Base-by-base conservation (phyloP, 148 eudicot species). In the Persicaria tinctoria region DNA sequence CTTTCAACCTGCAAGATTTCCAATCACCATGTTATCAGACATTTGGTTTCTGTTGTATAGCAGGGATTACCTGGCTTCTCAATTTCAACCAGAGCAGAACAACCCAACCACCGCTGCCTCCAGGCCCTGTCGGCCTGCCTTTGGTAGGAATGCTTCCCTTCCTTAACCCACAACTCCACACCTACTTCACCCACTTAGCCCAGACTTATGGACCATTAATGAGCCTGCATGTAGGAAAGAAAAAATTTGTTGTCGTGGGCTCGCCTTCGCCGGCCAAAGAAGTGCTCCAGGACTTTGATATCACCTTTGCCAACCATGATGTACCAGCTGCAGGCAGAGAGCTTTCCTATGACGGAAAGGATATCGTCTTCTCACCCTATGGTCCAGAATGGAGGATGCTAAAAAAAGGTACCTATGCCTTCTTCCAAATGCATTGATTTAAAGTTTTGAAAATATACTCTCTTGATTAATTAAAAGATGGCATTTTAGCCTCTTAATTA, bases 321-420 rank as follows among this genome's bases (percentile, higher is more conserved):
- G 83, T 84, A 14, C 89, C 92, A 8, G 86, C 51, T 0, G 92
- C 91, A 0, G 88, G 78, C 12, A 72, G 14, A 14, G 83, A 74
- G 20, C 79, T 79, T 2, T 7, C 86, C 0, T 85, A 85, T 62
- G 97, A 95, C 7, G 95, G 95, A 5, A 4, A 3, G 0, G 89
- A 90, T 55, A 82, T 92, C 2, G 82, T 74, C 1, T 92, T 89
- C 90, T 69, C 74, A 5, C 90, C 95, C 0, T 83, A 92, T 49
- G 93, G 95, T 0, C 82, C 95, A 1, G 80, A 86, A 16, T 83
- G 90, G 87, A 83, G 89, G 50, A 79, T 86, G 82, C 83, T 92
- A 56, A 75, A 93, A 48, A 88, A 85, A 20, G 73, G 81, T 88
- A 66, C 5, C 1, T 12, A 11, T 32, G 3, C 9, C 27, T 8